Percentiles rank a stretch among this genome's conserved stretches.
These are phyloP conservation scores for Calonectria ilicicola DNA, from an alignment of 2,329 filamentous ascomycete species.

Conservation along the genomic window DNA sequence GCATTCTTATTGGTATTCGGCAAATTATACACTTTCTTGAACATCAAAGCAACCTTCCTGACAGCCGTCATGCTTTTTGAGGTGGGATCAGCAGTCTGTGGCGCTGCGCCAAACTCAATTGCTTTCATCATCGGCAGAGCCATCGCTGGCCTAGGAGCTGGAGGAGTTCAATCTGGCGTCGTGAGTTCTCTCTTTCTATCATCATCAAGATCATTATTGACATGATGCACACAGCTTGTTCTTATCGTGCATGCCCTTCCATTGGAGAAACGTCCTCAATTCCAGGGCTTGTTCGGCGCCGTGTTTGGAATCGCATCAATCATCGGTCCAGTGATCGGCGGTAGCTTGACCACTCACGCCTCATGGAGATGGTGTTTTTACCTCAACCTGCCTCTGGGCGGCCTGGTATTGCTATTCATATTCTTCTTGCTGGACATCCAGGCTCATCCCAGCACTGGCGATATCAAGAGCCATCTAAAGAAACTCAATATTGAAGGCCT, in stretches of 20 bases:
- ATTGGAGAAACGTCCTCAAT: slow-evolving; percentile 16
- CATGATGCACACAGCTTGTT: neutral
- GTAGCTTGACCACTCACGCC: neutral
- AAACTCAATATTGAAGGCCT: slow-evolving; percentile 67
- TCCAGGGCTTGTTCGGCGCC: slow-evolving; percentile 11
- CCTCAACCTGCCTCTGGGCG: slow-evolving; percentile 13
- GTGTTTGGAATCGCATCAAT: slow-evolving; percentile 21
- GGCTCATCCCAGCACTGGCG: slow-evolving; percentile 27
- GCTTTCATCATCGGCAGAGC: slow-evolving; percentile 21
- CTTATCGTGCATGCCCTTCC: slow-evolving; percentile 22
- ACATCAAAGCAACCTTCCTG: slow-evolving; percentile 57
- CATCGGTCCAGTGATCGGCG: slow-evolving; percentile 16
- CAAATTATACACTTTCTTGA: slow-evolving; percentile 42
- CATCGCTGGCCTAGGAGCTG: neutral
- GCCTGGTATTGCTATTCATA: neutral
- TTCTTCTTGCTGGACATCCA: slow-evolving; percentile 30
- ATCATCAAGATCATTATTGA: neutral
- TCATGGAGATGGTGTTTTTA: slow-evolving; percentile 22
- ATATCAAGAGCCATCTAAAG: slow-evolving; percentile 54
- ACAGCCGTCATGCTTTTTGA: slow-evolving; percentile 59
- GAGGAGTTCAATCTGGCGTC: neutral
- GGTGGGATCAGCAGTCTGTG: slow-evolving; percentile 48
- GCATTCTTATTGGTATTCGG: slow-evolving; percentile 51
- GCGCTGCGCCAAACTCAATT: slow-evolving; percentile 10
- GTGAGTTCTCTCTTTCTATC: neutral